Conservation (phyloP, 306 rosid species). For the Prunus mume region DNA sequence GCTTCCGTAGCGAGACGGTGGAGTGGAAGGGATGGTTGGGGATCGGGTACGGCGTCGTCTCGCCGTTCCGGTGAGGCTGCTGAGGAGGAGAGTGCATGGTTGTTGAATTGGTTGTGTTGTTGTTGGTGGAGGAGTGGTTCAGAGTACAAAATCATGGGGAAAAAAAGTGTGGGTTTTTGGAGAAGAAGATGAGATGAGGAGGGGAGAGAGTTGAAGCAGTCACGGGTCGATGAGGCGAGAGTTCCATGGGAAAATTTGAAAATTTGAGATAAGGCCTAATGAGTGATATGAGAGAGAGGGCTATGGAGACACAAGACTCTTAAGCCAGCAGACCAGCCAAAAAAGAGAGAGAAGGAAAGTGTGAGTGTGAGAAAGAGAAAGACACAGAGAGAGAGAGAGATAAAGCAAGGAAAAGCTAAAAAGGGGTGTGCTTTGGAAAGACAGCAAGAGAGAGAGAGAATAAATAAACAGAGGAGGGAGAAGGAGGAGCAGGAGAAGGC, state of each 20-base stretch:
- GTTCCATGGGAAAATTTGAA: constrained; percentile 26
- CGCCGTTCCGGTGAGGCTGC: constrained; percentile 35
- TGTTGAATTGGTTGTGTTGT: not conserved
- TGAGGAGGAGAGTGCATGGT: constrained; percentile 67
- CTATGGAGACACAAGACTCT: not conserved
- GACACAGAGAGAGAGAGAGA: not conserved
- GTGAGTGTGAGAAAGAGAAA: not conserved
- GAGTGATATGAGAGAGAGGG: constrained; percentile 3
- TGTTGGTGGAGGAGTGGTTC: not conserved
- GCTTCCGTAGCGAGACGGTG: constrained; percentile 82
- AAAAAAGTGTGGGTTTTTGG: not conserved
- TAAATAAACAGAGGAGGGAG: constrained; percentile 12
- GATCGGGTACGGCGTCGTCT: constrained; percentile 1
- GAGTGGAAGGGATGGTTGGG: constrained; percentile 60
- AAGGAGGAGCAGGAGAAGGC: not conserved
- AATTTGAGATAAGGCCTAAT: not conserved
- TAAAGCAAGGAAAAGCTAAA: not conserved
- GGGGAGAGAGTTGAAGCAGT: constrained; percentile 9
- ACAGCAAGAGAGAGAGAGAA: too few relatives aligned
- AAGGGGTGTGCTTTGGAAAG: not conserved
- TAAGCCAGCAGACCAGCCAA: not conserved
- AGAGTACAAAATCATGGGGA: constrained; percentile 20
- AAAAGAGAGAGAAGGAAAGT: constrained; percentile 22
- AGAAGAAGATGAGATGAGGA: not conserved
- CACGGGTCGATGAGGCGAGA: constrained; percentile 40